These are phyloP conservation scores for Spathaspora passalidarum DNA, from an alignment of 805 yeast species.

Conservation along the genomic window DNA sequence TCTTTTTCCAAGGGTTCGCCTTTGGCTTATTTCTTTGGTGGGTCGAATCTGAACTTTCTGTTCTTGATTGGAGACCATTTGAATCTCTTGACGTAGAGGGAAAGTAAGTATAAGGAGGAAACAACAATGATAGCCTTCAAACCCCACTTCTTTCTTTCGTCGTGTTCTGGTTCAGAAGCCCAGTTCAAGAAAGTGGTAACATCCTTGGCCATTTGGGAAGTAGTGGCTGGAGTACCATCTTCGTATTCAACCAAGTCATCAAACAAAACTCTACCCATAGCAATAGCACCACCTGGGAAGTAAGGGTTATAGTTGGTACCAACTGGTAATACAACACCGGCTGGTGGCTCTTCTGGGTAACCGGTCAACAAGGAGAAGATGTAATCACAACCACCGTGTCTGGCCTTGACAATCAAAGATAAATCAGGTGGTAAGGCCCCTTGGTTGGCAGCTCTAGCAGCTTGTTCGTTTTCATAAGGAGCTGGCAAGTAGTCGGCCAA, in stretches of 20 bases:
- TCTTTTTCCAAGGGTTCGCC: background rate
- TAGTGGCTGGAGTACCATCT: slow-evolving; percentile 98
- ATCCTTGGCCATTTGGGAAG: slow-evolving; percentile 99
- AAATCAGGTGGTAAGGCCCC: slow-evolving; percentile 99
- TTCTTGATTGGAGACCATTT: slow-evolving; percentile 96
- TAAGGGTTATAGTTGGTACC: slow-evolving; percentile 98
- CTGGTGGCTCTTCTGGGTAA: slow-evolving; percentile 98
- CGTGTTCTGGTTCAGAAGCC: slow-evolving; percentile 98
- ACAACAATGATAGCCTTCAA: slow-evolving; percentile 82
- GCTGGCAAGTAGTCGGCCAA: slow-evolving; percentile 92
- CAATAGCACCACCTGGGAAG: slow-evolving; percentile 99
- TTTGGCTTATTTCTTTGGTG: slow-evolving; percentile 62
- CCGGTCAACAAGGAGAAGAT: slow-evolving; percentile 94
- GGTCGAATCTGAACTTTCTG: slow-evolving; percentile 90
- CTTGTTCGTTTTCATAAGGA: slow-evolving; percentile 97
- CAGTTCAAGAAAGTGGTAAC: slow-evolving; percentile 94
- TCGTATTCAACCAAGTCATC: slow-evolving; percentile 98
- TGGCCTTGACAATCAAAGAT: slow-evolving; percentile 94
- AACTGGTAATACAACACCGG: slow-evolving; percentile 89
- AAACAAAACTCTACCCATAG: slow-evolving; percentile 97
- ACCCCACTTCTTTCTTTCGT: slow-evolving; percentile 96
- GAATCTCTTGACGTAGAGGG: slow-evolving; percentile 94
- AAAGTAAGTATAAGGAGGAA: slow-evolving; percentile 73
- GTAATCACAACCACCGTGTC: slow-evolving; percentile 98
- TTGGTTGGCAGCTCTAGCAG: slow-evolving; percentile 99